Base-by-base conservation (phyloP, 2,329 filamentous ascomycete genomes). In the Decorospora gaudefroyi region DNA sequence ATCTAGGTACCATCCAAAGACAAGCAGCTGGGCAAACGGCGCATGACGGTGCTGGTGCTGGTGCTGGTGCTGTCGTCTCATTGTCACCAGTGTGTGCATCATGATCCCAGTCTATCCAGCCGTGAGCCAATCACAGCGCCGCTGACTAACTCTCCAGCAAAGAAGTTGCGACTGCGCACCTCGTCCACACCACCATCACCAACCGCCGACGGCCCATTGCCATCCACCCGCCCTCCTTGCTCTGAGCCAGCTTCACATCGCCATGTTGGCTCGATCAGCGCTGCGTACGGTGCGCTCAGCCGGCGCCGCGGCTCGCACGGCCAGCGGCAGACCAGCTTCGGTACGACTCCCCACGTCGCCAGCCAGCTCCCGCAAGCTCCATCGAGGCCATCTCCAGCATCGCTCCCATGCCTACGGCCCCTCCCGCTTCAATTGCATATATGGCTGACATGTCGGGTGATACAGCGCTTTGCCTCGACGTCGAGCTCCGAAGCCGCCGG, bases 191-290 rank as follows among this genome's bases (percentile, higher is more conserved):
- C 61, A 61, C 55, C 59, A 56, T 37, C 44, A 47, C 44, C 44
- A 42, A 6, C 56, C 63, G 56, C 58, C 65, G 54, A 46, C 61
- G 40, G 58, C 61, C 67, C 67, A 69, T 66, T 64, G 61, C n/a
- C n/a, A 61, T 56, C 58, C 59, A 61, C 60, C 56, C 61, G 49
- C 53, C 56, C 56, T 59, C 55, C n/a, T 51, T 59, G 61, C 62
- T 57, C 53, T 59, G 67, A 62, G 68, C 67, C 69, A 68, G 62
- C 68, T 64, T 62, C 61, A 60, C 55, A 59, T 55, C 81, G 87
- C 75, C 73, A 96, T 97, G 92, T 85, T 96, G 83, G 87, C 89
- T 79, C 88, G 90, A 82, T 90, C 90, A 77, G 84, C 84, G 78
- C 78, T 95, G 82, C 90, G 90, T 81, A 85, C 88, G 74, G 82